These are phyloP conservation scores for Pyricularia grisea DNA, from an alignment of 2,329 filamentous ascomycete species.

Conservation along the genomic window DNA sequence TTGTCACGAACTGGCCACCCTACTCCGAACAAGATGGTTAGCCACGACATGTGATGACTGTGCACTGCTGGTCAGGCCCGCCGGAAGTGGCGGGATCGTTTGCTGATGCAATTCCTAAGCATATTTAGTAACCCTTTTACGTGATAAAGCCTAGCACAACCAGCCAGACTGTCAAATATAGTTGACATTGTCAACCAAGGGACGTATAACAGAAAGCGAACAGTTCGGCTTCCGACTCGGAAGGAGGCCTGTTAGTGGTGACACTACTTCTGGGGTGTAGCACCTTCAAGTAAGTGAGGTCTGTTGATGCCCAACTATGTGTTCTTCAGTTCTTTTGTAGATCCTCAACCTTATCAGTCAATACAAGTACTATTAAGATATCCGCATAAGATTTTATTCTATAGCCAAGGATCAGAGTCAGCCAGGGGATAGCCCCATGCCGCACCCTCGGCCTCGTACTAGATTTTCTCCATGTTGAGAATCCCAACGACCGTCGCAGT, in stretches of 20 bases:
- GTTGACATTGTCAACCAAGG: too few relatives aligned
- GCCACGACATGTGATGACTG: too few relatives aligned
- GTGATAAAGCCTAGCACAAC: too few relatives aligned
- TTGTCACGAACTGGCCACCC: too few relatives aligned
- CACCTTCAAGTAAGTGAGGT: not conserved
- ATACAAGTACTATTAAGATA: not conserved
- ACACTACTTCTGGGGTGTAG: too few relatives aligned
- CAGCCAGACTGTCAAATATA: too few relatives aligned
- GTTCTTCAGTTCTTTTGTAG: too few relatives aligned
- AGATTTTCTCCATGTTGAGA: not conserved
- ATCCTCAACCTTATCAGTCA: not conserved
- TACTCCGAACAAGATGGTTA: too few relatives aligned
- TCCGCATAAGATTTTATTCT: not conserved
- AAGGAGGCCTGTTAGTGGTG: not conserved
- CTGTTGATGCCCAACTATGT: not conserved
- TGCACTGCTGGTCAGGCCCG: too few relatives aligned
- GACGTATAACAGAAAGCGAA: not conserved
- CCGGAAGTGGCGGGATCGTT: too few relatives aligned
- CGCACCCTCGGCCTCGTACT: not conserved
- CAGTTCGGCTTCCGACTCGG: not conserved
- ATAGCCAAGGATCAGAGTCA: not conserved
- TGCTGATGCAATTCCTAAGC: too few relatives aligned
- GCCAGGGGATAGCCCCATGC: not conserved
- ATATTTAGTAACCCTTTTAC: too few relatives aligned
- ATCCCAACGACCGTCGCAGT: not conserved